Conservation (phyloP, 331 rosid species). For the Rhamnella rubrinervis region DNA sequence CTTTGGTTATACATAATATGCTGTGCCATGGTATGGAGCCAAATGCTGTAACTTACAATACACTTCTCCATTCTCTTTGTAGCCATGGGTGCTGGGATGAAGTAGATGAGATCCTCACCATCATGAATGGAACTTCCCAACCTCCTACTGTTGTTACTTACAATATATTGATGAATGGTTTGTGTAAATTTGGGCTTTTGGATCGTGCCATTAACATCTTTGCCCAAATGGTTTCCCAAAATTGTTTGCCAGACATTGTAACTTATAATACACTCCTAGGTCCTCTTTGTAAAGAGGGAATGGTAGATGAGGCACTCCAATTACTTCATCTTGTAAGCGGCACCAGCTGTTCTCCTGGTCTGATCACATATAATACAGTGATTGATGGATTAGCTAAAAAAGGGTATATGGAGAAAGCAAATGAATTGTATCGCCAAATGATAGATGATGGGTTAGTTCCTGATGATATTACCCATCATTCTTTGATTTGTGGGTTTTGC, state of each 20-base stretch:
- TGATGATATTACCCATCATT: constrained; percentile 72
- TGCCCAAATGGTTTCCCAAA: constrained; percentile 53
- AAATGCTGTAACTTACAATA: constrained; percentile 72
- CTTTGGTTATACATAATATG: constrained; percentile 58
- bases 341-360: constrained; percentile 58
- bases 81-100: constrained; percentile 63
- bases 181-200: constrained; percentile 67
- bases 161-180: constrained; percentile 75
- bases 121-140: constrained; percentile 56
- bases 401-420: constrained; percentile 60
- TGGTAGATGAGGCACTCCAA: constrained; percentile 64
- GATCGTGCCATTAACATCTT: constrained; percentile 69
- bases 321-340: constrained; percentile 51
- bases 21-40: constrained; percentile 56
- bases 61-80: constrained; percentile 72
- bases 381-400: constrained; percentile 63
- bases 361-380: constrained; percentile 70
- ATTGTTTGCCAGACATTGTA: constrained; percentile 70
- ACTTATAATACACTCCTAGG: constrained; percentile 84
- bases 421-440: constrained; percentile 59
- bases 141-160: constrained; percentile 68
- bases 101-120: constrained; percentile 60
- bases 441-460: constrained; percentile 51
- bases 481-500: constrained; percentile 63
- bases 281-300: constrained; percentile 71